phyloP scores from a whole-genome alignment of 1,284 basidiomycete species.

The Thecaphora frezii region DNA sequence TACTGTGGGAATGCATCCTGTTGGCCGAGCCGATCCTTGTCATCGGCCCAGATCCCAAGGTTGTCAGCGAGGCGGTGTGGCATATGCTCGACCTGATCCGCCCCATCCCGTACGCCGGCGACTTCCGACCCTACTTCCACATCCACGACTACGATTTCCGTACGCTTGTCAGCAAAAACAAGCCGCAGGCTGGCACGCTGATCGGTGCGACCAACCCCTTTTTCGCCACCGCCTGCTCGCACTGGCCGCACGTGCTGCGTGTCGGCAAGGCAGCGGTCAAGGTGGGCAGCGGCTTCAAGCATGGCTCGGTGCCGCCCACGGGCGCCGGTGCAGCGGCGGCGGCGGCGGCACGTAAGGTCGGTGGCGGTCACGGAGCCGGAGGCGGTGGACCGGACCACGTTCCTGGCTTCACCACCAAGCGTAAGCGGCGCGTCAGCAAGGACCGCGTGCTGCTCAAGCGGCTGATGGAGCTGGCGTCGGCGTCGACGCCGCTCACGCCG shows the following conservation, averaged over 20 bases:
- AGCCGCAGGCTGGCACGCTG: constrained; percentile 79
- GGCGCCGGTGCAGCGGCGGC: too few relatives aligned
- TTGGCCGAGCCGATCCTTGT: constrained; percentile 79
- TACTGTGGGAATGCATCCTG: constrained; percentile 75
- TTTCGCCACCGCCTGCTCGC: constrained; percentile 80
- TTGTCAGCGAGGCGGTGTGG: constrained; percentile 72
- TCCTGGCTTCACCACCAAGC: constrained; percentile 66
- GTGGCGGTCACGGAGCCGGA: constrained; percentile 65
- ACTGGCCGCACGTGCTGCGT: constrained; percentile 82
- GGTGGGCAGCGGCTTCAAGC: constrained; percentile 26
- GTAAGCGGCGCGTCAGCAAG: constrained; percentile 83
- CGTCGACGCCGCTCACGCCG: constrained; percentile 1
- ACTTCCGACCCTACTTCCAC: constrained; percentile 90
- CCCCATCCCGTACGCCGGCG: constrained; percentile 81
- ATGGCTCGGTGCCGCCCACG: constrained; percentile 4
- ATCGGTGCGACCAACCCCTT: constrained; percentile 94
- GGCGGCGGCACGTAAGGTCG: constrained; percentile 59
- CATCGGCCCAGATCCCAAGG: constrained; percentile 77
- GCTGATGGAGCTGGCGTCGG: constrained; percentile 61
- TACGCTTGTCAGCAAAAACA: constrained; percentile 74
- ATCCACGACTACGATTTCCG: constrained; percentile 87
- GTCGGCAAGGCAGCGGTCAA: constrained; percentile 63
- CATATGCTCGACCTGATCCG: constrained; percentile 76
- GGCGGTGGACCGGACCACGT: constrained; percentile 47
- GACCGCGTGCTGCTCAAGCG: constrained; percentile 72